These are phyloP conservation scores for Cryphonectria japonica DNA, from an alignment of 2,329 filamentous ascomycete species.

Conservation along the genomic window DNA sequence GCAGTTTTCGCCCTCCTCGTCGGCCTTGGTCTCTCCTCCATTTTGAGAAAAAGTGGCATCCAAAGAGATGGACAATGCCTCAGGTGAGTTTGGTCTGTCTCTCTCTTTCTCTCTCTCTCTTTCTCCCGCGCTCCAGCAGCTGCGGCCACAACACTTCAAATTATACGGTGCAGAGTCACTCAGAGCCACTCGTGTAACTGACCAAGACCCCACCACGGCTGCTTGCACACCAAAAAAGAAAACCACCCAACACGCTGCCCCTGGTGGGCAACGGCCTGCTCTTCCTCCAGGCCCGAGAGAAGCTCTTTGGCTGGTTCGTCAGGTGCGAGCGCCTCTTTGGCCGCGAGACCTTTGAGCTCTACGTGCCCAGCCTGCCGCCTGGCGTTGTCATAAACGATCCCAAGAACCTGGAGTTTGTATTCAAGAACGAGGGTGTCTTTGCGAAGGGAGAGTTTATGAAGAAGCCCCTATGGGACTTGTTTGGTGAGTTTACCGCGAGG, in stretches of 20 bases:
- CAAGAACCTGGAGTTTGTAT: constrained; percentile 63
- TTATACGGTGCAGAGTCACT: too few relatives aligned
- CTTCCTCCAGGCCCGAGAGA: constrained; percentile 63
- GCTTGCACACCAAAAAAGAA: constrained; percentile 38
- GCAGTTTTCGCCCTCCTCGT: neutral
- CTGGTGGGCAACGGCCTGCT: constrained; percentile 64
- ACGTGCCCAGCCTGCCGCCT: constrained; percentile 64
- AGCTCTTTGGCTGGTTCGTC: constrained; percentile 66
- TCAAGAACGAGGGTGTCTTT: constrained; percentile 64
- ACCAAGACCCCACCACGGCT: neutral
- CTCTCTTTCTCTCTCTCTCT: too few relatives aligned
- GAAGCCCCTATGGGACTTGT: constrained; percentile 62
- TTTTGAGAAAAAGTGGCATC: constrained; percentile 27
- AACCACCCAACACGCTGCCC: constrained; percentile 56
- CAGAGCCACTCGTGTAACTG: neutral
- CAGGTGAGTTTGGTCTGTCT: constrained; percentile 22
- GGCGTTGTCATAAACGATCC: constrained; percentile 67
- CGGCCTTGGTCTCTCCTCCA: constrained; percentile 22
- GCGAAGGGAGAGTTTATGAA: constrained; percentile 67
- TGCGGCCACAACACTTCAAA: too few relatives aligned
- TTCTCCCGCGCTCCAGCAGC: too few relatives aligned
- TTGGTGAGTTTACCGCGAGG: constrained; percentile 45
- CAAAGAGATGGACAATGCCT: constrained; percentile 30
- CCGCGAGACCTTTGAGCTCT: constrained; percentile 64
- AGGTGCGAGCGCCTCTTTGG: constrained; percentile 60